These are phyloP conservation scores for Euphrasia arctica DNA, from an alignment of 305 asterid species.

Conservation along the genomic window DNA sequence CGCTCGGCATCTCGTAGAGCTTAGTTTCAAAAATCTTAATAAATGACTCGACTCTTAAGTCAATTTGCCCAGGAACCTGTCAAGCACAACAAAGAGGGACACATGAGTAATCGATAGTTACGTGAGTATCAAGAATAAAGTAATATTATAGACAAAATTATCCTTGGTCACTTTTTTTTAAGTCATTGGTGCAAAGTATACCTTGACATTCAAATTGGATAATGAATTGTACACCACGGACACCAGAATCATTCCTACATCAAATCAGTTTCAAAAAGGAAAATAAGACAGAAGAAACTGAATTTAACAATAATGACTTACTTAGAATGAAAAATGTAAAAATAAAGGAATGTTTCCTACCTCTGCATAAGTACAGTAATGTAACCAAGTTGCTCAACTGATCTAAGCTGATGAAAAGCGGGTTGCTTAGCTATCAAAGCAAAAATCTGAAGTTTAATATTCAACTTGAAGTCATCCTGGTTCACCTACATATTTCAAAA, in stretches of 20 bases:
- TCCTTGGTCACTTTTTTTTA: conserved; percentile 7
- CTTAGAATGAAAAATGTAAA: not conserved
- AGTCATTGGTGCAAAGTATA: conserved; percentile 26
- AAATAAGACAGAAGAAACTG: conserved; percentile 1
- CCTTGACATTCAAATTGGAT: conserved; percentile 86
- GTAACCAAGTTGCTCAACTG: conserved; percentile 99
- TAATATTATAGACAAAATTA: not conserved
- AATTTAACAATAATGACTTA: conserved; percentile 3
- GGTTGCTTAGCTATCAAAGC: conserved; percentile 89
- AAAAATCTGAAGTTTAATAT: conserved; percentile 81
- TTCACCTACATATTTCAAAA: conserved; percentile 57
- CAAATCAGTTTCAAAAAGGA: conserved; percentile 7
- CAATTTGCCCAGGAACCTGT: conserved; percentile 91
- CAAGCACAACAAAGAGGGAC: conserved; percentile 26
- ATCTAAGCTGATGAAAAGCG: conserved; percentile 97
- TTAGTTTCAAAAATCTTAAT: conserved; percentile 81
- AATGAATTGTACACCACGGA: conserved; percentile 88
- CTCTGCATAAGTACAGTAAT: conserved; percentile 82
- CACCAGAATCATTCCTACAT: conserved; percentile 79
- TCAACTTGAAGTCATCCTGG: conserved; percentile 85
- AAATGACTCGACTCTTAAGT: conserved; percentile 82
- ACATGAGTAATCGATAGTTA: not conserved
- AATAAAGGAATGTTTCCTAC: conserved; percentile 32
- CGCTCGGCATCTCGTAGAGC: conserved; percentile 76
- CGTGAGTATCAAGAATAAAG: conserved; percentile 8